Evolutionary conservation across 2,329 filamentous ascomycete genomes (phyloP).

Genomic region (Geoglossum cookeanum): DNA sequence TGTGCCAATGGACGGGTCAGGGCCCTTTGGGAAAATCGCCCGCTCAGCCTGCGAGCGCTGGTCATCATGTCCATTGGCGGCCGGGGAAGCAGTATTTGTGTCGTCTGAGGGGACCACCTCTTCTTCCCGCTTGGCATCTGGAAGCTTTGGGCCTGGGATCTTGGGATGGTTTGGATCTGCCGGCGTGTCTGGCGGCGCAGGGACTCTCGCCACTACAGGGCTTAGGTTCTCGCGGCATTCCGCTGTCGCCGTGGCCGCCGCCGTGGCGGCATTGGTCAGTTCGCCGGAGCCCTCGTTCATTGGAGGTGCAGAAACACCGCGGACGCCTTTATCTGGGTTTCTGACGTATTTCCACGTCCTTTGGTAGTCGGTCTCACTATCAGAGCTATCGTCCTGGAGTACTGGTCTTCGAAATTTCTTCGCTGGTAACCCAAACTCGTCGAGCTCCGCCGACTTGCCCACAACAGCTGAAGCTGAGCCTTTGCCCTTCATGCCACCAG

Average conservation of each 20-base stretch:
- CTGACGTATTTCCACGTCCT: background rate
- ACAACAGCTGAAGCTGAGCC: background rate
- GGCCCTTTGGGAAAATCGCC: background rate
- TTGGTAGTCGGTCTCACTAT: conserved; percentile 1
- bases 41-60: background rate
- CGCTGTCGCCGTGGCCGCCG: background rate
- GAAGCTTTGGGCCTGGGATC: background rate
- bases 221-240: background rate
- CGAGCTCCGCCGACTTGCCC: conserved; percentile 26
- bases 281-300: background rate
- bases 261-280: background rate
- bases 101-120: background rate
- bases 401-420: conserved; percentile 26
- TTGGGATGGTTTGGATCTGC: background rate
- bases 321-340: background rate
- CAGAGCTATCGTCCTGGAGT: background rate
- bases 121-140: background rate
- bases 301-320: background rate
- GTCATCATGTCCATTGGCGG: background rate
- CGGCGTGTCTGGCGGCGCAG: background rate
- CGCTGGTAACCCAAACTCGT: conserved; percentile 54
- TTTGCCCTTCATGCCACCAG: background rate
- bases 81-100: background rate
- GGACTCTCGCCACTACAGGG: too few relatives aligned
- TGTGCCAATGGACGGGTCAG: background rate